phyloP scores from a whole-genome alignment of 2,329 filamentous ascomycete species.

The Trichoderma sp. region DNA sequence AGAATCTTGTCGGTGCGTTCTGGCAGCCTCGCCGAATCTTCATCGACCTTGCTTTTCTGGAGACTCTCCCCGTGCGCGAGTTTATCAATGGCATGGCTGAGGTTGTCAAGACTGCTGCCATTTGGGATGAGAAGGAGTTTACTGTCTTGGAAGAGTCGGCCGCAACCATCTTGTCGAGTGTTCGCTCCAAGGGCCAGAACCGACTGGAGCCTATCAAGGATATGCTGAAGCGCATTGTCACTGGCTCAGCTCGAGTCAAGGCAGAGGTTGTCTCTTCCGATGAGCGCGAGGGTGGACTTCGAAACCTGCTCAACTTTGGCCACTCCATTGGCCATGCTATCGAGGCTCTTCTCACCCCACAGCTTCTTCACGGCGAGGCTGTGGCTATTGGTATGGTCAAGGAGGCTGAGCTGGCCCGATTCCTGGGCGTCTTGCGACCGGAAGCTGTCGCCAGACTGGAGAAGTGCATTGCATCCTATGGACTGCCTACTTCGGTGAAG shows the following conservation, averaged over 20 bases:
- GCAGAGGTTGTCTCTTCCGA: constrained; percentile 91
- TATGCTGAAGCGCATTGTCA: constrained; percentile 73
- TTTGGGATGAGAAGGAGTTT: constrained; percentile 90
- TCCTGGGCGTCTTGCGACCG: constrained; percentile 79
- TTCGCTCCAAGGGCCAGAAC: constrained; percentile 39
- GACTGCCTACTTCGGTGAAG: constrained; percentile 77
- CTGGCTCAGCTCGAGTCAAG: constrained; percentile 90
- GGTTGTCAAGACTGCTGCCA: constrained; percentile 95
- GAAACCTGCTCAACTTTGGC: constrained; percentile 95
- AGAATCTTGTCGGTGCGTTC: constrained; percentile 93
- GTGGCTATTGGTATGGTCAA: constrained; percentile 99
- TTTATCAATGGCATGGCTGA: constrained; percentile 99
- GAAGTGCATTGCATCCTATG: constrained; percentile 94
- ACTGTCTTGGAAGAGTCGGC: constrained; percentile 79
- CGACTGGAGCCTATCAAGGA: constrained; percentile 69
- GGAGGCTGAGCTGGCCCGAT: constrained; percentile 88
- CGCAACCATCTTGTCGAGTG: constrained; percentile 60
- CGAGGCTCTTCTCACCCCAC: constrained; percentile 91
- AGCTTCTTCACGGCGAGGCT: constrained; percentile 91
- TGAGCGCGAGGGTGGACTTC: constrained; percentile 87
- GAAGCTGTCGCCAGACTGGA: constrained; percentile 84
- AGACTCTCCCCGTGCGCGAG: constrained; percentile 84
- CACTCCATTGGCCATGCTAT: constrained; percentile 97
- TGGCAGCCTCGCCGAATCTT: constrained; percentile 96
- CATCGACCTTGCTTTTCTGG: constrained; percentile 87